A percentile compares a stretch with the other conserved stretches of the same genome.
These are phyloP conservation scores for Lignosus rhinocerotis DNA, from an alignment of 1,284 basidiomycete genomes.

Conservation along the genomic window DNA sequence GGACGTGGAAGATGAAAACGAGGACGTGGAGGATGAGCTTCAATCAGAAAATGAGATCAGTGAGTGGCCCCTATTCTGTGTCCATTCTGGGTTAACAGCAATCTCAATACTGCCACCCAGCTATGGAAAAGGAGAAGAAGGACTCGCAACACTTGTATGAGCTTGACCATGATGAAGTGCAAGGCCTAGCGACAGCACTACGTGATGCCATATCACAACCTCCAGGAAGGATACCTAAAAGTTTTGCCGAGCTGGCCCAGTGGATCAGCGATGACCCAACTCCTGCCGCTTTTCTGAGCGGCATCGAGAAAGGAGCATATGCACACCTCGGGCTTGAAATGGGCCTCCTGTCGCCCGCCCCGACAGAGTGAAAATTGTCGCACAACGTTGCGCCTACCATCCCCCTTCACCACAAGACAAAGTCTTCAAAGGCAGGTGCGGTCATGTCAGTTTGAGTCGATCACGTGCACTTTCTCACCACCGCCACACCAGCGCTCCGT, in stretches of 20 bases:
- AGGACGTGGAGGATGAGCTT: constrained; percentile 15
- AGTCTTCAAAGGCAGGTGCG: background rate
- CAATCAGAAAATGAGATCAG: constrained; percentile 11
- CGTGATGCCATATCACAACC: constrained; percentile 1
- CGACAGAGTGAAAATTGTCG: background rate
- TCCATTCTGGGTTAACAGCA: background rate
- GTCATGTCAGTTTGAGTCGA: background rate
- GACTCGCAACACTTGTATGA: background rate
- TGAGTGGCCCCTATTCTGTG: background rate
- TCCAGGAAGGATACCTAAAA: background rate
- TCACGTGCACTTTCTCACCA: constrained; percentile 7
- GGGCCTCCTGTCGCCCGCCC: background rate
- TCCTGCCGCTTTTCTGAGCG: background rate
- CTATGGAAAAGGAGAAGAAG: background rate
- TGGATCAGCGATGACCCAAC: constrained; percentile 8
- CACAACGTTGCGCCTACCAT: background rate
- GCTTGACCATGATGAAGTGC: background rate
- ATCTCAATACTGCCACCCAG: background rate
- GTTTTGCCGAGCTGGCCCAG: constrained; percentile 5
- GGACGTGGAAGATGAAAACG: constrained; percentile 6
- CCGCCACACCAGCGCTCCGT: background rate
- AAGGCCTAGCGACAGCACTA: constrained; percentile 3
- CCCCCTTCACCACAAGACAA: background rate
- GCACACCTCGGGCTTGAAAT: background rate
- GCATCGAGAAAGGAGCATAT: background rate